Evolutionary conservation across 176 grass and related monocot species (phyloP).

Genomic region (Oryza coarctata): DNA sequence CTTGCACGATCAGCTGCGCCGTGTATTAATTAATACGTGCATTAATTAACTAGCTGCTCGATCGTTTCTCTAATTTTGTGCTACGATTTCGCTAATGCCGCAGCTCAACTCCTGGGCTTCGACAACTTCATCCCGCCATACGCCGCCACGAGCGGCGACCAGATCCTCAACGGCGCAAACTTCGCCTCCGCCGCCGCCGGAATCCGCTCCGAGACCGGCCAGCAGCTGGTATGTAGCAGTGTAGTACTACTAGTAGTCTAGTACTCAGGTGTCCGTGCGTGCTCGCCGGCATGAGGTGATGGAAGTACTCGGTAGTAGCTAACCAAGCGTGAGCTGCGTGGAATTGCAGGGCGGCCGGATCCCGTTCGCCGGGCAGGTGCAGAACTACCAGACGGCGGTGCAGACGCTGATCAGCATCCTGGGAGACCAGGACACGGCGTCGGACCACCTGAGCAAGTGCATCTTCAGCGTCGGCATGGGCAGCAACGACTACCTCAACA

Average conservation of each 20-base stretch:
- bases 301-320: background rate
- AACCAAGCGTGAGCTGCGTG: background rate
- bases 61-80: background rate
- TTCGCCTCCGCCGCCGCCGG: constrained; percentile 98
- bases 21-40: background rate
- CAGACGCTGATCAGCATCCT: constrained; percentile 65
- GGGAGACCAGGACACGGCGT: constrained; percentile 77
- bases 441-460: constrained; percentile 75
- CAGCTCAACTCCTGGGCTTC: constrained; percentile 87
- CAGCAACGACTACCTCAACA: constrained; percentile 99
- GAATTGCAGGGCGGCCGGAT: constrained; percentile 53
- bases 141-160: constrained; percentile 48
- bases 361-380: constrained; percentile 69
- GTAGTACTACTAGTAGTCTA: background rate
- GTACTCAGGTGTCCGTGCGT: background rate
- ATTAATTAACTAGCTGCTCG: background rate
- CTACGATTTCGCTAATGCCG: background rate
- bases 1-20: background rate
- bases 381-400: constrained; percentile 90
- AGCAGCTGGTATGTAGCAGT: constrained; percentile 60
- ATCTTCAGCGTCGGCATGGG: constrained; percentile 95
- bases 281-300: background rate
- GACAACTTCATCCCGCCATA: constrained; percentile 79
- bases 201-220: constrained; percentile 89
- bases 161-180: constrained; percentile 81